Evolutionary conservation across 176 grass and related monocot species (phyloP).

Genomic region (Metroxylon sagu): DNA sequence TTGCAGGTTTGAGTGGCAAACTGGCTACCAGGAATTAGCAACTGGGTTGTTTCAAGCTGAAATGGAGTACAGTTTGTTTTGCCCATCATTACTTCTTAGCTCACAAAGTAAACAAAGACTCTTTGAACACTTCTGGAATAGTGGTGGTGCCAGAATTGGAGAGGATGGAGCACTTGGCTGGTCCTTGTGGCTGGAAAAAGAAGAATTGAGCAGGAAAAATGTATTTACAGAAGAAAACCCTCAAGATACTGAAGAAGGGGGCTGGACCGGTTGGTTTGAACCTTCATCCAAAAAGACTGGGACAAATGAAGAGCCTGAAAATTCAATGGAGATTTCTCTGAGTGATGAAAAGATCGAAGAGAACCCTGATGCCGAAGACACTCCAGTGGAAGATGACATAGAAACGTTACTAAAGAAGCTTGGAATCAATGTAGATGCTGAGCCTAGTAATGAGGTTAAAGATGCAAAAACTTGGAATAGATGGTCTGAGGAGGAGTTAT

Average conservation of each 20-base stretch:
- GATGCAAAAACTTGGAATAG: constrained; percentile 88
- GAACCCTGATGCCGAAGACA: constrained; percentile 40
- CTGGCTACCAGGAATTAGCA: constrained; percentile 82
- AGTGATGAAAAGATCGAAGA: constrained; percentile 38
- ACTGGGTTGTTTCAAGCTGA: constrained; percentile 91
- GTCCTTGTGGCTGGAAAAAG: constrained; percentile 87
- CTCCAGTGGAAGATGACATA: constrained; percentile 59
- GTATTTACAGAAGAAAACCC: constrained; percentile 42
- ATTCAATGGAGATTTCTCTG: constrained; percentile 26
- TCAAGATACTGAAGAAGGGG: constrained; percentile 54
- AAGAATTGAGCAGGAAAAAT: constrained; percentile 62
- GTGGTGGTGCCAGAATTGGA: constrained; percentile 61
- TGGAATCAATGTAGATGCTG: constrained; percentile 73
- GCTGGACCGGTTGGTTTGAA: constrained; percentile 97
- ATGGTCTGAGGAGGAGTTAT: constrained; percentile 76
- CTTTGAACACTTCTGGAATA: constrained; percentile 98
- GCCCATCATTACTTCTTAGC: constrained; percentile 57
- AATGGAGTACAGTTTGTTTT: constrained; percentile 80
- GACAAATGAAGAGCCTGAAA: constrained; percentile 15
- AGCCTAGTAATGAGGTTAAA: constrained; percentile 80
- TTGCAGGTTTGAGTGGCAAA: constrained; percentile 91
- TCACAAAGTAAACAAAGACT: constrained; percentile 76
- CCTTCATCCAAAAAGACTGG: constrained; percentile 35
- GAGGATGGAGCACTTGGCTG: constrained; percentile 84
- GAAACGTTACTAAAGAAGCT: constrained; percentile 87